A percentile compares a stretch with the other conserved stretches of the same genome.
Conservation (phyloP, 257 asterid genomes). For the Eucommia ulmoides region DNA sequence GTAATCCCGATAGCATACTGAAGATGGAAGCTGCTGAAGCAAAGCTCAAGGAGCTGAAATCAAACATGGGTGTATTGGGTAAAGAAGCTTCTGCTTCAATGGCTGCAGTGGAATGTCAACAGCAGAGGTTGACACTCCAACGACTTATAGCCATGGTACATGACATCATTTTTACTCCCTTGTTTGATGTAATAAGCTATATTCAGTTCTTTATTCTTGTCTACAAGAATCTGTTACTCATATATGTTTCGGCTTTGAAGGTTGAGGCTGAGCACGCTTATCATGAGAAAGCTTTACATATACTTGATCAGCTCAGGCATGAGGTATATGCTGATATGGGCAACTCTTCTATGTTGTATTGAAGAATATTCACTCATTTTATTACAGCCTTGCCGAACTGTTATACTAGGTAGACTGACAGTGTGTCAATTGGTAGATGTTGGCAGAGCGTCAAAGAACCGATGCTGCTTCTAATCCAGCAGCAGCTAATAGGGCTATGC, state of each 20-base stretch:
- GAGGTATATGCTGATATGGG: slow-evolving; percentile 38
- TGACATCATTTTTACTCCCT: slow-evolving; percentile 1
- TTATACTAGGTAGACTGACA: background rate
- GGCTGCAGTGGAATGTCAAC: slow-evolving; percentile 99
- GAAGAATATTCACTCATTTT: background rate
- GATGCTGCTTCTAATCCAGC: slow-evolving; percentile 82
- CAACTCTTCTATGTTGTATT: background rate
- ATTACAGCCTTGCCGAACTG: background rate
- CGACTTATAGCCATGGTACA: slow-evolving; percentile 90
- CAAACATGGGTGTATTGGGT: slow-evolving; percentile 71
- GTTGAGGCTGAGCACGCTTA: slow-evolving; percentile 92
- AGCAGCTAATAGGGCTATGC: slow-evolving; percentile 42
- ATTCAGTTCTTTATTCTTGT: background rate
- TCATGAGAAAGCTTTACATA: slow-evolving; percentile 80
- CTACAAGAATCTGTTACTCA: background rate
- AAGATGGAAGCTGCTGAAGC: slow-evolving; percentile 87
- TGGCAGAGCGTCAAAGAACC: slow-evolving; percentile 80
- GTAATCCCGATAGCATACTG: slow-evolving; percentile 72
- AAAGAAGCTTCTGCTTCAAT: slow-evolving; percentile 97
- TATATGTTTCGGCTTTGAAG: slow-evolving; percentile 24
- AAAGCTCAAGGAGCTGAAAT: slow-evolving; percentile 74
- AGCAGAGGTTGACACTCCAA: slow-evolving; percentile 89
- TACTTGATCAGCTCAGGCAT: slow-evolving; percentile 83
- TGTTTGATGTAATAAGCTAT: background rate
- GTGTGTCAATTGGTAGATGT: slow-evolving; percentile 58